These are phyloP conservation scores for Volvariella volvacea DNA, from an alignment of 1,284 basidiomycete genomes.

Conservation along the genomic window DNA sequence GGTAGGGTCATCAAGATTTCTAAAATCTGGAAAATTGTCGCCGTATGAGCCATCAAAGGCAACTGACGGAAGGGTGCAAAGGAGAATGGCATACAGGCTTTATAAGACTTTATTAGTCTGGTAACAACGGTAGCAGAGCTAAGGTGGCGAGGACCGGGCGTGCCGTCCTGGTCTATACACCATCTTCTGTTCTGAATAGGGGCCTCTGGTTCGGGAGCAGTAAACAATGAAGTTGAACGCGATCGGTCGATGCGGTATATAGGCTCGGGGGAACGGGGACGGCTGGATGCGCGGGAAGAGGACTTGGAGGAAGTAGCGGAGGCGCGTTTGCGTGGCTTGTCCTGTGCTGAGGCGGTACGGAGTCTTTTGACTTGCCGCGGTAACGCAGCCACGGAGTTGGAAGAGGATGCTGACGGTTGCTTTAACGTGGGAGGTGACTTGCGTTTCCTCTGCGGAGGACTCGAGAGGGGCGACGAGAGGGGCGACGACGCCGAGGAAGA, in stretches of 20 bases:
- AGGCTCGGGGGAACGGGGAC: slow-evolving; percentile 38
- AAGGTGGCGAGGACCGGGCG: slow-evolving; percentile 41
- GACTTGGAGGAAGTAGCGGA: slow-evolving; percentile 21
- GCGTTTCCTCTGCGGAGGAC: slow-evolving; percentile 23
- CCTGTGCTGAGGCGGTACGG: slow-evolving; percentile 17
- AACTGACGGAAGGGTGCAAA: slow-evolving; percentile 5
- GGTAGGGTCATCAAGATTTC: slow-evolving; percentile 48
- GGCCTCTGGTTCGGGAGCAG: slow-evolving; percentile 21
- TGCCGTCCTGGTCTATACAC: slow-evolving; percentile 44
- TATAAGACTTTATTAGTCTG: slow-evolving; percentile 55
- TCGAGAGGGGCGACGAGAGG: slow-evolving; percentile 22
- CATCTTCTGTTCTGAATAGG: slow-evolving; percentile 32
- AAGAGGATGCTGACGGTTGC: not conserved
- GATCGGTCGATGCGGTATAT: slow-evolving; percentile 43
- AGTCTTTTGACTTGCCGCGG: slow-evolving; percentile 33
- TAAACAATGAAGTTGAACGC: slow-evolving; percentile 42
- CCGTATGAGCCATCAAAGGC: no score
- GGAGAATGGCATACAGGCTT: slow-evolving; percentile 41
- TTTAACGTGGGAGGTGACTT: slow-evolving; percentile 21
- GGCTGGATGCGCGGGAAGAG: slow-evolving; percentile 33
- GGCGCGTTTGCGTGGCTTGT: slow-evolving; percentile 23
- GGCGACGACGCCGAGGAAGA: slow-evolving; percentile 18
- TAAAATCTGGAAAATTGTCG: slow-evolving; percentile 55
- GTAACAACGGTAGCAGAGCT: slow-evolving; percentile 58
- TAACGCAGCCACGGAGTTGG: slow-evolving; percentile 14